These are phyloP conservation scores for Gastrodia elata DNA, from an alignment of 106 monocot genomes.

Conservation along the genomic window DNA sequence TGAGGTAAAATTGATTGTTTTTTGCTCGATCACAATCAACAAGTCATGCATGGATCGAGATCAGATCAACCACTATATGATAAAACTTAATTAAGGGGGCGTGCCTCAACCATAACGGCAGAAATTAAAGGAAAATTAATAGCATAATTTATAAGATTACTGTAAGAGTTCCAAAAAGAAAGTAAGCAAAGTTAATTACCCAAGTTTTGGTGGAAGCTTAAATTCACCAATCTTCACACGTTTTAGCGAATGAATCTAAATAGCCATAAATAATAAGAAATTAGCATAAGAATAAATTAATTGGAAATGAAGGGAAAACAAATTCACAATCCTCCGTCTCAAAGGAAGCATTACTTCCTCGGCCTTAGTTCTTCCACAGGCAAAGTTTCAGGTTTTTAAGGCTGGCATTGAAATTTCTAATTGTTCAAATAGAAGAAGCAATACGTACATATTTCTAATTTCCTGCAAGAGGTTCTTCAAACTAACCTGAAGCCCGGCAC, in stretches of 20 bases:
- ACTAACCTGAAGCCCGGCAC: conserved; percentile 81
- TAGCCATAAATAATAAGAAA: conserved; percentile 9
- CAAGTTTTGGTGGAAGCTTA: conserved; percentile 75
- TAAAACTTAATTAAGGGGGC: no score
- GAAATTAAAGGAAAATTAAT: background rate
- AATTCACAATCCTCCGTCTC: background rate
- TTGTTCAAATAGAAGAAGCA: background rate
- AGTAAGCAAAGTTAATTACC: conserved; percentile 32
- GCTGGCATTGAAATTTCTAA: no score
- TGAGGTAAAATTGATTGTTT: no score
- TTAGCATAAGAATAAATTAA: conserved; percentile 5
- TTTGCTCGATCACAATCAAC: no score
- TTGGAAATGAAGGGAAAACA: background rate
- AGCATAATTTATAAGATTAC: background rate
- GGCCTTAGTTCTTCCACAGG: no score
- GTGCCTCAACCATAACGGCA: background rate
- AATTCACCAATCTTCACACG: conserved; percentile 68
- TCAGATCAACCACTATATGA: no score
- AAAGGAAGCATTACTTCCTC: no score
- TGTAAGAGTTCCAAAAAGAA: background rate
- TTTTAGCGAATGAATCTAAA: conserved; percentile 73
- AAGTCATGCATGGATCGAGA: no score
- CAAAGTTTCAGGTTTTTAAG: no score
- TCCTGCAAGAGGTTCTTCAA: background rate
- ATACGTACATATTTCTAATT: background rate